Base-by-base conservation (phyloP, 768 basidiomycete species). In the Collybiopsis luxurians region DNA sequence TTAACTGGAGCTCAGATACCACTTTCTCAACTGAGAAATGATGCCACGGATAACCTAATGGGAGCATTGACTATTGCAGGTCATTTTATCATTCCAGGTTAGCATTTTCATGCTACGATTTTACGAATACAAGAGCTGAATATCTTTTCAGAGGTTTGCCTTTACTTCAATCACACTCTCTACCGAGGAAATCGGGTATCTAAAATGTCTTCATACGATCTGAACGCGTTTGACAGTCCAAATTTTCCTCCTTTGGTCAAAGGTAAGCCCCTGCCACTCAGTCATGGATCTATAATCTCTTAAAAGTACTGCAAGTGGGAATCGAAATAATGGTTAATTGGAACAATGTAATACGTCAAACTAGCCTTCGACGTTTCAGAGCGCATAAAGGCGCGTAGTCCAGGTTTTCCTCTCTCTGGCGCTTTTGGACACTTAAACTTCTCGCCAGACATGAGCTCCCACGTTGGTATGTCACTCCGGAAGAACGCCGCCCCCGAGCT, bases 1-100 rank as follows among this genome's bases (percentile, higher is more conserved):
- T 63, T 95, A 28, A 96, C 92, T 1, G 95, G 95, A 12, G 93
- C 95, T 0, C 95, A 97, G 73, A 96, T 98, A 34, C 92, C 95
- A 13, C 75, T 95, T 31, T 93, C 90, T 1, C 89, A 94, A 66
- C 75, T 95, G 45, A 82, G 93, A n/a, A 97, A 95, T 63, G 95
- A 98, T 68, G 93, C 94, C 7, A 86, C 94, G 4, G 95, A 96
- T 62, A 98, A 97, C 67, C 74, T 97, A 10, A 84, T 97, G 67
- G 94, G 92, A 7, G 90, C 92, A 2, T 74, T 98, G 31, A 85
- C 88, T 15, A 87, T 96, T 51, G 94, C 95, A 15, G 95, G 95
- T 1, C 87, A 92, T 64, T 95, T 86, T 65, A 89, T 90, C 59
- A 94, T 98, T 53, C 95, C 95, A 67, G 94, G 92, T 89, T 72